Conservation (phyloP, 768 basidiomycete genomes). For the Filobasidium floriforme region DNA sequence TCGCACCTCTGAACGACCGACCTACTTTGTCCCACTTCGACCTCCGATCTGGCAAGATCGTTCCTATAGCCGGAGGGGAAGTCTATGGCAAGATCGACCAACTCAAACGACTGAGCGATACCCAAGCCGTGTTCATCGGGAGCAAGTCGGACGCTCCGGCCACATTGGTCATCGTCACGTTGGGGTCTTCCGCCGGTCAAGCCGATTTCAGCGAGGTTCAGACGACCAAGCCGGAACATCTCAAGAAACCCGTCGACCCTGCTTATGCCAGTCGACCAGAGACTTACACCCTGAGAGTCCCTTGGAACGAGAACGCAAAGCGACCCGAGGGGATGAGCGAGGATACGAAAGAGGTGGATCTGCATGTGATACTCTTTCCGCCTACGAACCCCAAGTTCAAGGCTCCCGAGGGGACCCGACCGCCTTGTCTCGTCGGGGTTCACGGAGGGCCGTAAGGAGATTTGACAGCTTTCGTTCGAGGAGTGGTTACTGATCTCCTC, state of each 20-base stretch:
- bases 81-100: conserved; percentile 23
- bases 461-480: conserved; percentile 31
- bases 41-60: conserved; percentile 30
- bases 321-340: conserved; percentile 1
- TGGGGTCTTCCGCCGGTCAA: conserved; percentile 10
- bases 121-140: conserved; percentile 30
- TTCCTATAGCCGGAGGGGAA: conserved; percentile 18
- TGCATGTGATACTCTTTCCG: conserved; percentile 61
- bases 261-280: conserved; percentile 13
- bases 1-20: conserved; percentile 48
- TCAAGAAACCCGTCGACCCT: conserved; percentile 11
- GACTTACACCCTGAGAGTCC: conserved; percentile 13
- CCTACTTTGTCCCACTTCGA: conserved; percentile 48
- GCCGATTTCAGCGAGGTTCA: conserved; percentile 17
- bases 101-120: conserved; percentile 20
- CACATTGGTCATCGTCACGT: conserved; percentile 24
- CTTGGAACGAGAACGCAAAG: background rate
- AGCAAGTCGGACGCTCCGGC: conserved; percentile 23
- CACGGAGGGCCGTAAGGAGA: conserved; percentile 67
- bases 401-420: conserved; percentile 54
- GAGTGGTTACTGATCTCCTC: conserved; percentile 50
- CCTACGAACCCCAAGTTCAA: conserved; percentile 60
- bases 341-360: conserved; percentile 20
- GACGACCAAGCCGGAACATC: background rate
- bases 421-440: conserved; percentile 59